Percentiles rank a stretch among this genome's conserved stretches.
These are phyloP conservation scores for Zoysia matrella DNA, from an alignment of 202 grass and related monocot species.

Conservation along the genomic window DNA sequence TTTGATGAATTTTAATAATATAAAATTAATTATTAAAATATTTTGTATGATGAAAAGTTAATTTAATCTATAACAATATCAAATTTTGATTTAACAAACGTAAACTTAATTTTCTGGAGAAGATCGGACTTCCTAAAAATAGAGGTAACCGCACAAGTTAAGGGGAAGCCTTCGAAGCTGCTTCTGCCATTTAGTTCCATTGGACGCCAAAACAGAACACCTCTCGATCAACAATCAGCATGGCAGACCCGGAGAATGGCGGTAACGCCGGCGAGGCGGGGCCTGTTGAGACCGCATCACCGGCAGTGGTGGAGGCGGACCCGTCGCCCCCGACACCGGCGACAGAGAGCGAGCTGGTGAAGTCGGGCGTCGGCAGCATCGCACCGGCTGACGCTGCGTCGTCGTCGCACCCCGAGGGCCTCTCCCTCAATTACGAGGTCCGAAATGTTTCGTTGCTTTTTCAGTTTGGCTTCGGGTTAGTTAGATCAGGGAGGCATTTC, in stretches of 20 bases:
- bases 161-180: not conserved
- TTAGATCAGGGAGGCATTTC: not conserved
- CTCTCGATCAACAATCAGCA: constrained; percentile 8
- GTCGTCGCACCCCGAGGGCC: constrained; percentile 53
- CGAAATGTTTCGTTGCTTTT: not conserved
- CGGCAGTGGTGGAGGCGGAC: constrained; percentile 24
- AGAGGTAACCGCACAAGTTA: not conserved
- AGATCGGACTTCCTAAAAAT: constrained; percentile 26
- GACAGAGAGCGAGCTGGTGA: not conserved
- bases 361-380: constrained; percentile 39
- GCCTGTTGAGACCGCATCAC: not conserved
- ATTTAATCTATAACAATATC: too few relatives aligned
- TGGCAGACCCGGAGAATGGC: constrained; percentile 32
- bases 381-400: constrained; percentile 29
- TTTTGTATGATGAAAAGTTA: too few relatives aligned
- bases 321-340: not conserved
- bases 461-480: constrained; percentile 1
- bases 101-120: not conserved
- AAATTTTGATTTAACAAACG: too few relatives aligned
- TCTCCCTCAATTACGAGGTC: constrained; percentile 96
- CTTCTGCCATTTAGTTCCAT: not conserved
- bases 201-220: not conserved
- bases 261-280: constrained; percentile 19
- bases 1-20: too few relatives aligned
- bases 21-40: too few relatives aligned